Conservation (phyloP, 2,329 filamentous ascomycete species). For the Sordariomycetes sp. region DNA sequence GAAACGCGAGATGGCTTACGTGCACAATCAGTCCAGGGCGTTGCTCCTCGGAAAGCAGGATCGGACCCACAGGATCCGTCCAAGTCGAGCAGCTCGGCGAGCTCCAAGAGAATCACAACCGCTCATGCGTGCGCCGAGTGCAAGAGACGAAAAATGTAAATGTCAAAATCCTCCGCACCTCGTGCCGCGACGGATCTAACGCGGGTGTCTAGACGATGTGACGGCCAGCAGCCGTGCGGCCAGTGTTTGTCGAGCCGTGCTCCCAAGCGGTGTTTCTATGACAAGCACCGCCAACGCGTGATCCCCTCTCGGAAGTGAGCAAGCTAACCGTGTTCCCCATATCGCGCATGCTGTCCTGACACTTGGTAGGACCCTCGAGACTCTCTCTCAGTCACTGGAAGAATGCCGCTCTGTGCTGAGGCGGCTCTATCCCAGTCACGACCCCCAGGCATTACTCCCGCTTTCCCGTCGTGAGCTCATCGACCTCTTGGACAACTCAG, state of each 20-base stretch:
- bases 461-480: conserved; percentile 51
- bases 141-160: conserved; percentile 65
- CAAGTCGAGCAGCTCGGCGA: conserved; percentile 25
- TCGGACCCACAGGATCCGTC: conserved; percentile 24
- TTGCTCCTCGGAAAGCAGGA: conserved; percentile 37
- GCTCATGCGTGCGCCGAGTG: conserved; percentile 64
- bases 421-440: conserved; percentile 49
- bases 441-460: conserved; percentile 37
- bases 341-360: not conserved
- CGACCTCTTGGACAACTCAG: conserved; percentile 38
- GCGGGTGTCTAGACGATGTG: conserved; percentile 48
- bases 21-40: conserved; percentile 38
- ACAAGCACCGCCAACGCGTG: conserved; percentile 67
- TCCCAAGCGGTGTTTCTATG: conserved; percentile 69
- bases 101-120: conserved; percentile 41
- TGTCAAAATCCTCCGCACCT: not conserved
- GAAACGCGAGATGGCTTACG: conserved; percentile 6
- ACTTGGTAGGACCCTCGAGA: conserved; percentile 42
- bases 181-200: not conserved
- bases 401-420: conserved; percentile 54
- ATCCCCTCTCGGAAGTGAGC: conserved; percentile 69
- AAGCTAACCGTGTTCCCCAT: conserved; percentile 2
- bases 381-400: conserved; percentile 53
- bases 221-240: conserved; percentile 71
- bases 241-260: conserved; percentile 76